phyloP scores from a whole-genome alignment of 2,329 filamentous ascomycete species.

The Hymenoscyphus linearis region DNA sequence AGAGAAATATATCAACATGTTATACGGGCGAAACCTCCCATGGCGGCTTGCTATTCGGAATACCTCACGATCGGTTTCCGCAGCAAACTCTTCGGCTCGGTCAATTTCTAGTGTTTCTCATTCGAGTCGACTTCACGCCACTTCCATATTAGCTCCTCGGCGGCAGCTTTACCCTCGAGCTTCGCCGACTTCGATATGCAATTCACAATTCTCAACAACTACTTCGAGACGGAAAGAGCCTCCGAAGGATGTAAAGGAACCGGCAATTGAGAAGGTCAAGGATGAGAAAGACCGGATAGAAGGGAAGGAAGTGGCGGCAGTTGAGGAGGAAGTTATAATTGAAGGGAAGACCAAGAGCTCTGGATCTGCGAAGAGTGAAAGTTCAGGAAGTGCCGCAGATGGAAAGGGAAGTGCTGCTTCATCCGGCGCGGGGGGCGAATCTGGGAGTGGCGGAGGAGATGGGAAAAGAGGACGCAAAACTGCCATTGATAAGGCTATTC shows the following conservation, averaged over 20 bases:
- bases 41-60: constrained; percentile 52
- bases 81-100: constrained; percentile 13
- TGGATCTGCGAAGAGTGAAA: constrained; percentile 20
- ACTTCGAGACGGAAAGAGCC: constrained; percentile 46
- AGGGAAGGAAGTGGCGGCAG: constrained; percentile 24
- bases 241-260: constrained; percentile 35
- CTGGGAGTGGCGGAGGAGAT: constrained; percentile 47
- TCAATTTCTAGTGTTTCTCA: constrained; percentile 1
- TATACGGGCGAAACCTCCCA: constrained; percentile 58
- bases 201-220: constrained; percentile 43
- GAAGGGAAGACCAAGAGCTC: constrained; percentile 31
- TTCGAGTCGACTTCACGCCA: constrained; percentile 23
- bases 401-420: constrained; percentile 25
- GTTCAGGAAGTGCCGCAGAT: constrained; percentile 24
- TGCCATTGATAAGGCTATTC: constrained; percentile 66
- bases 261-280: constrained; percentile 37
- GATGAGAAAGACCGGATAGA: constrained; percentile 38
- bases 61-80: constrained; percentile 16
- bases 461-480: constrained; percentile 67
- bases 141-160: constrained; percentile 12
- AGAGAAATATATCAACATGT: constrained; percentile 40
- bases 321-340: constrained; percentile 41
- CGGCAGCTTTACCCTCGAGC: constrained; percentile 46
- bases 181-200: constrained; percentile 45
- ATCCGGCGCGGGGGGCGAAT: constrained; percentile 24